phyloP scores from a whole-genome alignment of 768 basidiomycete genomes.

The Serendipita sp. region DNA sequence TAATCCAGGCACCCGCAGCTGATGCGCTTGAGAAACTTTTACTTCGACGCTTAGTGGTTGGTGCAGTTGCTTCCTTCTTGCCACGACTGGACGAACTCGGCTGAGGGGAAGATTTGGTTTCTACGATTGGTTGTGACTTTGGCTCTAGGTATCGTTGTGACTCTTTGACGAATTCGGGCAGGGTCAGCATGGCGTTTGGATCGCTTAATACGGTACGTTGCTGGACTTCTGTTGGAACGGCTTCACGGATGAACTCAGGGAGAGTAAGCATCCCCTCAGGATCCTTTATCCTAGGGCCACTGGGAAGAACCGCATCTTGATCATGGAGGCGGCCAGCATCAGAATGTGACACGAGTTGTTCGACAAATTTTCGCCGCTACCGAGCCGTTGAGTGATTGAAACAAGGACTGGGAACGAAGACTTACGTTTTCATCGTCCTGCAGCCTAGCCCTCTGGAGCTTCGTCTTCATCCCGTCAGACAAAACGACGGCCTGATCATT shows the following conservation, averaged over 20 bases:
- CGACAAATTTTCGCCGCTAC: constrained; percentile 61
- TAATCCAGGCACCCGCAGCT: constrained; percentile 8
- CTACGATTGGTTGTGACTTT: constrained; percentile 10
- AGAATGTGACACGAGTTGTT: constrained; percentile 54
- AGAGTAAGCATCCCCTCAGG: constrained; percentile 40
- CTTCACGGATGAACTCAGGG: constrained; percentile 48
- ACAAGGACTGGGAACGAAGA: neutral
- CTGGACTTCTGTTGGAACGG: constrained; percentile 24
- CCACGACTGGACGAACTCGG: neutral
- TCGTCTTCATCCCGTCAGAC: constrained; percentile 36
- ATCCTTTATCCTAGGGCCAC: constrained; percentile 21
- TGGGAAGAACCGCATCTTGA: constrained; percentile 56
- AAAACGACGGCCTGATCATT: constrained; percentile 55
- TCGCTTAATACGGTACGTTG: constrained; percentile 10
- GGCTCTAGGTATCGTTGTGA: constrained; percentile 18
- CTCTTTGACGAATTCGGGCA: constrained; percentile 37
- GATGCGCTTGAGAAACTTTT: neutral
- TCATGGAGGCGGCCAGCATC: constrained; percentile 54
- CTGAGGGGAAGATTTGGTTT: neutral
- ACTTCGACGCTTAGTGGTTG: neutral
- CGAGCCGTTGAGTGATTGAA: neutral
- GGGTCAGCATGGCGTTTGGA: constrained; percentile 19
- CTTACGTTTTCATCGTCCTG: constrained; percentile 50
- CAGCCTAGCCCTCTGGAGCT: constrained; percentile 37
- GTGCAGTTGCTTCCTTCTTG: neutral